Conservation (phyloP, 495 filamentous ascomycete species). For the Penicillium atrosanguineum region DNA sequence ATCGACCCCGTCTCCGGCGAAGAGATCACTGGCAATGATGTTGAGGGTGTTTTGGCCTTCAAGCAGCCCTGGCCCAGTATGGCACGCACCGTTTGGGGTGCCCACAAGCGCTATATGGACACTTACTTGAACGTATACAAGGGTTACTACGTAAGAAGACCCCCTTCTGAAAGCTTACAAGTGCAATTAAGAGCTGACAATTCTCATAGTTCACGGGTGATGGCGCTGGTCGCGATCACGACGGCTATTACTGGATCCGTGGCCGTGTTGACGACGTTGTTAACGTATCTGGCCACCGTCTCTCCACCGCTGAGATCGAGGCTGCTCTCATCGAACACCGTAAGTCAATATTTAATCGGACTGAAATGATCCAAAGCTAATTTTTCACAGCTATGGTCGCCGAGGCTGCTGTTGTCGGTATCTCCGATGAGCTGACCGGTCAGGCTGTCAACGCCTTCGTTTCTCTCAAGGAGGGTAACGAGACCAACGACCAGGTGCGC, state of each 20-base stretch:
- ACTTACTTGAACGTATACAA: conserved; percentile 98
- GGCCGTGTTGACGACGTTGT: conserved; percentile 98
- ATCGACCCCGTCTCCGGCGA: conserved; percentile 95
- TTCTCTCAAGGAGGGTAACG: conserved; percentile 81
- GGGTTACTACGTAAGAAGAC: conserved; percentile 79
- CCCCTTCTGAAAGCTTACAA: neutral
- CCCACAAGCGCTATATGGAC: conserved; percentile 98
- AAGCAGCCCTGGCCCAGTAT: conserved; percentile 99
- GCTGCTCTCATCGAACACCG: conserved; percentile 91
- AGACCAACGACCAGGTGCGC: conserved; percentile 73
- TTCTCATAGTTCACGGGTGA: conserved; percentile 85
- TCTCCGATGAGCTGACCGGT: conserved; percentile 88
- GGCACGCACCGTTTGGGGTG: conserved; percentile 97
- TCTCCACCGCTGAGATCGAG: conserved; percentile 98
- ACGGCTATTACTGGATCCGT: conserved; percentile 99
- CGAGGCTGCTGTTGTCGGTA: conserved; percentile 94
- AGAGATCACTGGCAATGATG: conserved; percentile 93
- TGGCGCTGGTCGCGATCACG: conserved; percentile 94
- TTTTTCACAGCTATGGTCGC: conserved; percentile 56
- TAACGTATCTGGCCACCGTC: conserved; percentile 92
- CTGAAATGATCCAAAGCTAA: conserved; percentile 8
- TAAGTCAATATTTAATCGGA: conserved; percentile 32
- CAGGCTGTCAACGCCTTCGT: conserved; percentile 98
- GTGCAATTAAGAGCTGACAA: conserved; percentile 26
- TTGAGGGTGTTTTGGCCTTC: conserved; percentile 96